A percentile compares a stretch with the other conserved stretches of the same genome.
phyloP scores from a whole-genome alignment of 495 filamentous ascomycete species.

The Xylaria sp. region DNA sequence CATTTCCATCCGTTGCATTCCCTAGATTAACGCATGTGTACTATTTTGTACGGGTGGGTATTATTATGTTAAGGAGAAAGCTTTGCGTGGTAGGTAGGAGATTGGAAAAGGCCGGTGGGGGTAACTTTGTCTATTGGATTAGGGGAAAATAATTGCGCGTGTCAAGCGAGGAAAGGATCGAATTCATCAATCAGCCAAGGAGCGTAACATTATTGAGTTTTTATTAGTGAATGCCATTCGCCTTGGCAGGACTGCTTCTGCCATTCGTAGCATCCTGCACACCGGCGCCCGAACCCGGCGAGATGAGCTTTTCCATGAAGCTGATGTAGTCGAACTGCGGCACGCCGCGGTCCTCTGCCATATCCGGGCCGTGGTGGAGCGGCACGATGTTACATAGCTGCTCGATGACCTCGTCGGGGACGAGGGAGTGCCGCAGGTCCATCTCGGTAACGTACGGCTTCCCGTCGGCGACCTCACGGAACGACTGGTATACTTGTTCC shows the following conservation, averaged over 20 bases:
- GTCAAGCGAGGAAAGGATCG: conserved; percentile 4
- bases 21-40: conserved; percentile 10
- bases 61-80: background rate
- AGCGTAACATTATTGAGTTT: conserved; percentile 6
- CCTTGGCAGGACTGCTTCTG: conserved; percentile 43
- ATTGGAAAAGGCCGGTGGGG: background rate
- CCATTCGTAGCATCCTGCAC: conserved; percentile 43
- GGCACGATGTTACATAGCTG: conserved; percentile 89
- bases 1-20: background rate
- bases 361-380: conserved; percentile 75
- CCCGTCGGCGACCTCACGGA: conserved; percentile 95
- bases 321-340: conserved; percentile 89
- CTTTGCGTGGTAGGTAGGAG: background rate
- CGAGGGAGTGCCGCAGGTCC: conserved; percentile 90
- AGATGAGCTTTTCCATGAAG: conserved; percentile 85
- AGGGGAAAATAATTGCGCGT: background rate
- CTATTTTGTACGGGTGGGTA: conserved; percentile 11
- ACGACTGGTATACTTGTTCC: conserved; percentile 96
- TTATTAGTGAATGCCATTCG: conserved; percentile 34
- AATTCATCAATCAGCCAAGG: background rate
- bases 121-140: background rate
- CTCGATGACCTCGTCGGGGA: conserved; percentile 94
- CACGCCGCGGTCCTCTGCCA: conserved; percentile 76
- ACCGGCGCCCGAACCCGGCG: conserved; percentile 26
- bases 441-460: conserved; percentile 99